These are phyloP conservation scores for Sphaerulina populicola DNA, from an alignment of 2,329 filamentous ascomycete species.

Conservation along the genomic window DNA sequence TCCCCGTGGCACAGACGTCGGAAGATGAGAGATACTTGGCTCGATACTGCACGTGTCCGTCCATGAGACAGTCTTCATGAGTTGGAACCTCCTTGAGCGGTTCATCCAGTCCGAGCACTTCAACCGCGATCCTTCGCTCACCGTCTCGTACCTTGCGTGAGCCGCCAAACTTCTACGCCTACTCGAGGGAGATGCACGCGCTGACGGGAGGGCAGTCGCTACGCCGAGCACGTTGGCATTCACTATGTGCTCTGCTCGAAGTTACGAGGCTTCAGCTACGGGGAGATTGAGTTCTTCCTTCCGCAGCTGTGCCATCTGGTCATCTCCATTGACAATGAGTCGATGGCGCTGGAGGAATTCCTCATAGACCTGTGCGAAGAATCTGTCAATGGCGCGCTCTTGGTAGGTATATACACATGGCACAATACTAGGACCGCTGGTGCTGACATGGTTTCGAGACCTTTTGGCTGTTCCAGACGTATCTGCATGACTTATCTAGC, in stretches of 20 bases:
- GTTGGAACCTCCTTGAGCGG: slow-evolving; percentile 78
- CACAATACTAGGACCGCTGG: neutral
- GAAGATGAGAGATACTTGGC: slow-evolving; percentile 12
- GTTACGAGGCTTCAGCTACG: slow-evolving; percentile 79
- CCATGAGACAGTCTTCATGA: slow-evolving; percentile 36
- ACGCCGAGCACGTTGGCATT: slow-evolving; percentile 82
- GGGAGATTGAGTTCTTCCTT: slow-evolving; percentile 88
- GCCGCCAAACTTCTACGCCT: slow-evolving; percentile 25
- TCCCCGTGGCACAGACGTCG: neutral
- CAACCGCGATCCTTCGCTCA: slow-evolving; percentile 81
- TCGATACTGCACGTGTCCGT: slow-evolving; percentile 2
- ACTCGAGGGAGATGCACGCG: slow-evolving; percentile 1
- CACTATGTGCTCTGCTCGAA: slow-evolving; percentile 84
- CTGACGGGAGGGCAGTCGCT: slow-evolving; percentile 51
- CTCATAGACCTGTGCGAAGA: slow-evolving; percentile 78
- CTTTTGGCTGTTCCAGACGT: slow-evolving; percentile 85
- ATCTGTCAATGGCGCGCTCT: slow-evolving; percentile 71
- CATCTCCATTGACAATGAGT: slow-evolving; percentile 83
- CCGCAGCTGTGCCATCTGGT: slow-evolving; percentile 78
- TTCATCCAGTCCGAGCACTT: slow-evolving; percentile 93
- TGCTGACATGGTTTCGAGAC: slow-evolving; percentile 48
- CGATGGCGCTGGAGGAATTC: slow-evolving; percentile 83
- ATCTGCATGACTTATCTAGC: slow-evolving; percentile 69
- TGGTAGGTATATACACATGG: slow-evolving; percentile 49
- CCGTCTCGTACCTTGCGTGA: slow-evolving; percentile 82